These are phyloP conservation scores for Spizellomyces sp. DNA, from an alignment of 192 early-diverging fungal species.

Conservation along the genomic window DNA sequence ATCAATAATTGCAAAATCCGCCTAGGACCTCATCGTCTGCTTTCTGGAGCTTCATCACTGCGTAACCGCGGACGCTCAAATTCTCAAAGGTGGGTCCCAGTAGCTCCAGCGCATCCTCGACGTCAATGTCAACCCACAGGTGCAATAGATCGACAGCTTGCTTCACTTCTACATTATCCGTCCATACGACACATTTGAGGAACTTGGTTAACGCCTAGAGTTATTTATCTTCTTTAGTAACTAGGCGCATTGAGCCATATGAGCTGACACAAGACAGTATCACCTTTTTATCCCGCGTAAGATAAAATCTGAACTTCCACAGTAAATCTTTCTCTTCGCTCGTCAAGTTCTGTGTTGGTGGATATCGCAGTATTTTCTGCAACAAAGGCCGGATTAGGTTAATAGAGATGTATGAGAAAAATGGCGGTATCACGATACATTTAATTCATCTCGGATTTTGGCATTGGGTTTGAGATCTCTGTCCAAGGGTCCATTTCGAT, in stretches of 20 bases:
- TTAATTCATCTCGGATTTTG: slow-evolving; percentile 93
- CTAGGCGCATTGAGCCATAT: neutral
- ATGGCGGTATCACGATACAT: slow-evolving; percentile 54
- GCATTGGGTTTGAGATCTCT: slow-evolving; percentile 97
- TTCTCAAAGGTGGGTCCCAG: slow-evolving; percentile 89
- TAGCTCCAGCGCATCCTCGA: slow-evolving; percentile 95
- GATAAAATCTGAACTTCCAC: slow-evolving; percentile 97
- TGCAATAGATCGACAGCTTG: slow-evolving; percentile 88
- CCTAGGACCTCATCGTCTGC: slow-evolving; percentile 85
- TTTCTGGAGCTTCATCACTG: slow-evolving; percentile 83
- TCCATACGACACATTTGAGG: slow-evolving; percentile 95
- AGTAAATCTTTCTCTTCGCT: slow-evolving; percentile 91
- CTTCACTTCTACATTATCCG: slow-evolving; percentile 83
- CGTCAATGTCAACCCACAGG: slow-evolving; percentile 88
- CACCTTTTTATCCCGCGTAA: slow-evolving; percentile 90
- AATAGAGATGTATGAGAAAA: neutral
- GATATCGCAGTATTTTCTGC: slow-evolving; percentile 87
- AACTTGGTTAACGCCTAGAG: slow-evolving; percentile 93
- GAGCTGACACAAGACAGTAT: slow-evolving; percentile 8
- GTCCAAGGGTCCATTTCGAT: slow-evolving; percentile 88
- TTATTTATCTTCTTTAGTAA: neutral
- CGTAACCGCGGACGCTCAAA: slow-evolving; percentile 78
- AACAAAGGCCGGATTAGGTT: neutral
- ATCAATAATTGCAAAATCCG: neutral
- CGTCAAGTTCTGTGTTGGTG: slow-evolving; percentile 83